Conservation (phyloP, 441 rosid genomes). For the Syzygium syzygioides region DNA sequence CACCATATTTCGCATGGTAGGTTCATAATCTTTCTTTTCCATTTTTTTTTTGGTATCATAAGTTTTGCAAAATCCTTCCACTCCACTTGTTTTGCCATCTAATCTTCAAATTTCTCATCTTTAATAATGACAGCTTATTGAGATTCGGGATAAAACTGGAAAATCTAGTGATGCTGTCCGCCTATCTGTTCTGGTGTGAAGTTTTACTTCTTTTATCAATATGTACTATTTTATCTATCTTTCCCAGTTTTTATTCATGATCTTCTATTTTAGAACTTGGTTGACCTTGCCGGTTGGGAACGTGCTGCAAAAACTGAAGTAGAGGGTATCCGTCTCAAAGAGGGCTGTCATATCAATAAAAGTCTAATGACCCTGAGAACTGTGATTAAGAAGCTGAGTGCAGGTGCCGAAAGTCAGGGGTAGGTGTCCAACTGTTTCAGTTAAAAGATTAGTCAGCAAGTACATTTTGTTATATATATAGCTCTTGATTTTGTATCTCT, state of each 20-base stretch:
- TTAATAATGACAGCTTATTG: conserved; percentile 56
- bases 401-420: conserved; percentile 98
- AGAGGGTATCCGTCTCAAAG: conserved; percentile 94
- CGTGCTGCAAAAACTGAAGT: conserved; percentile 80
- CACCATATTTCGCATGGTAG: conserved; percentile 95
- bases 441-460: no score
- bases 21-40: conserved; percentile 5
- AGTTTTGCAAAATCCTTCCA: not conserved
- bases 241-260: not conserved
- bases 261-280: conserved; percentile 57
- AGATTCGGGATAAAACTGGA: conserved; percentile 74
- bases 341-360: conserved; percentile 96
- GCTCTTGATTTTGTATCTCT: not conserved
- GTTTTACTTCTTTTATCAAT: not conserved
- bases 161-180: conserved; percentile 92
- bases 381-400: conserved; percentile 93
- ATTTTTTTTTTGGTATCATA: not conserved
- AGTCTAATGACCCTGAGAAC: conserved; percentile 97
- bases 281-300: conserved; percentile 98
- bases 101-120: conserved; percentile 1
- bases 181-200: conserved; percentile 84
- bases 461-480: not conserved
- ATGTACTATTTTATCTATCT: not conserved
- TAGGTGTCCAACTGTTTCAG: conserved; percentile 16
- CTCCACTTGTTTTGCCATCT: conserved; percentile 2